Conservation (phyloP, 768 basidiomycete genomes). For the Hysterangium stoloniferum region DNA sequence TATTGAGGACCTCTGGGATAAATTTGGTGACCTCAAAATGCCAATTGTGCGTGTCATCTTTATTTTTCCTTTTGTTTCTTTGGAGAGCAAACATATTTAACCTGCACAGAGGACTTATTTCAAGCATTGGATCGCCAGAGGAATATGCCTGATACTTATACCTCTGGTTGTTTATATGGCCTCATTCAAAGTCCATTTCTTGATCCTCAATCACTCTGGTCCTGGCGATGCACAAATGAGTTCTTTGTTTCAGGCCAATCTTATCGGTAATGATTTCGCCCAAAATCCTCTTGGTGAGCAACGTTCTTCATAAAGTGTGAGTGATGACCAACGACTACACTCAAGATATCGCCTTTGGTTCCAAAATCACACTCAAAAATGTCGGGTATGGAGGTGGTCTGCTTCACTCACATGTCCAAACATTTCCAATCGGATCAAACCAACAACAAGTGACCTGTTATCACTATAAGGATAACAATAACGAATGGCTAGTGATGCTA, state of each 20-base stretch:
- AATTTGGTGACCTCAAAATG: slow-evolving; percentile 94
- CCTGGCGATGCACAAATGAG: slow-evolving; percentile 99
- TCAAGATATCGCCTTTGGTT: slow-evolving; percentile 81
- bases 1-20: slow-evolving; percentile 96
- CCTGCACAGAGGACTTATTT: slow-evolving; percentile 70
- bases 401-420: slow-evolving; percentile 94
- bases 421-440: slow-evolving; percentile 81
- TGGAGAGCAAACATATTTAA: too few species aligned
- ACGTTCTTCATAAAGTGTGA: not conserved
- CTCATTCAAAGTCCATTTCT: slow-evolving; percentile 94
- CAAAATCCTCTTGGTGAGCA: slow-evolving; percentile 74
- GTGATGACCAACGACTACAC: not conserved
- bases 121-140: slow-evolving; percentile 85
- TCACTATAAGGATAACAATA: slow-evolving; percentile 99
- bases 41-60: slow-evolving; percentile 53
- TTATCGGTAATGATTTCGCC: slow-evolving; percentile 91
- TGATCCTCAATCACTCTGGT: slow-evolving; percentile 88
- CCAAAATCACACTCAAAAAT: slow-evolving; percentile 89
- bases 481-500: slow-evolving; percentile 79
- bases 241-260: slow-evolving; percentile 94
- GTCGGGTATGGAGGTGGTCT: slow-evolving; percentile 97
- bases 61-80: slow-evolving; percentile 12
- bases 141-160: slow-evolving; percentile 77
- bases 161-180: slow-evolving; percentile 90
- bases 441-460: slow-evolving; percentile 99